Base-by-base conservation (phyloP, 139 green algal species). In the Chlamydomonas sp. region DNA sequence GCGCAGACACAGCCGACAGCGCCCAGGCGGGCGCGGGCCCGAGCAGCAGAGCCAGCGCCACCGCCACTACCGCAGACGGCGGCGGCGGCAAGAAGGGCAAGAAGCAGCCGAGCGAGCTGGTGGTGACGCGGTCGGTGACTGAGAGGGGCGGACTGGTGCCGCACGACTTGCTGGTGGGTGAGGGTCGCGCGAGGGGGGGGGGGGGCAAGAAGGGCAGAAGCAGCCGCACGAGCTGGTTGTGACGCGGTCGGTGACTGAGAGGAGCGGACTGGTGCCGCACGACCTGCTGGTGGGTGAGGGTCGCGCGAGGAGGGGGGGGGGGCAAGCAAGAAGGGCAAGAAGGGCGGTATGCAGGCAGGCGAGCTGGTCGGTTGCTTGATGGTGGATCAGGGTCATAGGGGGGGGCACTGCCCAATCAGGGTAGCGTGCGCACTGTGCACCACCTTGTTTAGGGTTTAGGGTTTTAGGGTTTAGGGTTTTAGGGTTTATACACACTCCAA, bases 211-310 rank as follows among this genome's bases (percentile, higher is more conserved):
- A 60, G n/a, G 43, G 26, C 43, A 39, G 67, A 36, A 61, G 38
- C 22, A 47, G 59, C 6, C 31, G 3, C 22, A 48, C 24, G 30
- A 77, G 64, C 69, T 85, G 37, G 48, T 69, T 16, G 67, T 64
- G 16, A 60, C 71, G 6, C 58, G 77, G 3, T 82, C 70, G 22
- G 88, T 93, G 28, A 69, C 48, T n/a, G 67, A 69, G 2, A 50
- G 89, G 0, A 89, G 90, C 0, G 89, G 90, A 16, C 71, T 91
- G 35, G 61, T 79, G 29, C 65, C 72, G 5, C 73, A 78, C 34
- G 68, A 74, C 4, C 29, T 81, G 24, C 1, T 80, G 31, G 59
- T 80, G 24, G 62, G 43, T n/a, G n/a, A n/a, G n/a, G n/a, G n/a
- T n/a, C n/a, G n/a, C 36, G 50, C 67, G 65, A 50, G 33, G 65